Evolutionary conservation across 2,329 filamentous ascomycete species (phyloP).

Genomic region (Aspergillus sp.): DNA sequence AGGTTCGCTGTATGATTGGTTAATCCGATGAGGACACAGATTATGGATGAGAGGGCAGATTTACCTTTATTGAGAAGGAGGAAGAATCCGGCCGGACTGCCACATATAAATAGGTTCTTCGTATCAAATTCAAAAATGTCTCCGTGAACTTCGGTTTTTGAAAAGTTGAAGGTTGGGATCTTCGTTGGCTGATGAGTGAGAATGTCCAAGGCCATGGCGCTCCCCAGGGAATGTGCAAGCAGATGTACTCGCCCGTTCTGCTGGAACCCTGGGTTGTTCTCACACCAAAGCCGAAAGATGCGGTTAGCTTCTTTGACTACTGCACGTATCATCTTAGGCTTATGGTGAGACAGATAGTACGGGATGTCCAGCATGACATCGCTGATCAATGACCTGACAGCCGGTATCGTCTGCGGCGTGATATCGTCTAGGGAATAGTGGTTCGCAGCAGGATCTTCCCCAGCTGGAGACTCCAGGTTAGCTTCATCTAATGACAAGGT

Average conservation of each 20-base stretch:
- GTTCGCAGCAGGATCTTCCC: conserved; percentile 60
- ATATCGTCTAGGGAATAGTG: conserved; percentile 79
- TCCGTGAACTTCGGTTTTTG: conserved; percentile 43
- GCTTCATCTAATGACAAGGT: conserved; percentile 85
- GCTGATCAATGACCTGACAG: conserved; percentile 88
- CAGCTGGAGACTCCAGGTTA: conserved; percentile 56
- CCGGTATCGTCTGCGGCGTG: conserved; percentile 84
- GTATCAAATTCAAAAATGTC: conserved; percentile 88
- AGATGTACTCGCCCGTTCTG: conserved; percentile 83
- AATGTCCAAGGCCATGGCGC: conserved; percentile 90
- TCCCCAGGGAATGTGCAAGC: conserved; percentile 90
- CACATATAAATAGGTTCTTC: conserved; percentile 82
- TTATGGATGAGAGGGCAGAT: neutral
- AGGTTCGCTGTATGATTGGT: conserved; percentile 54
- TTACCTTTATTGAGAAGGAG: conserved; percentile 72
- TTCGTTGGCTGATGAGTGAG: conserved; percentile 83
- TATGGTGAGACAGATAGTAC: conserved; percentile 96
- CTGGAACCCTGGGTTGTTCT: conserved; percentile 85
- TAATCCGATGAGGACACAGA: conserved; percentile 37
- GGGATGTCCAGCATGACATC: conserved; percentile 99
- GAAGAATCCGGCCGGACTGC: conserved; percentile 91
- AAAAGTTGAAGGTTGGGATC: conserved; percentile 54
- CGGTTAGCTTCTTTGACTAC: conserved; percentile 89
- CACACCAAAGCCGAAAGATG: conserved; percentile 93
- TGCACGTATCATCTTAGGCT: conserved; percentile 89